Conservation (phyloP, 768 basidiomycete species). For the Daedalea quercina region DNA sequence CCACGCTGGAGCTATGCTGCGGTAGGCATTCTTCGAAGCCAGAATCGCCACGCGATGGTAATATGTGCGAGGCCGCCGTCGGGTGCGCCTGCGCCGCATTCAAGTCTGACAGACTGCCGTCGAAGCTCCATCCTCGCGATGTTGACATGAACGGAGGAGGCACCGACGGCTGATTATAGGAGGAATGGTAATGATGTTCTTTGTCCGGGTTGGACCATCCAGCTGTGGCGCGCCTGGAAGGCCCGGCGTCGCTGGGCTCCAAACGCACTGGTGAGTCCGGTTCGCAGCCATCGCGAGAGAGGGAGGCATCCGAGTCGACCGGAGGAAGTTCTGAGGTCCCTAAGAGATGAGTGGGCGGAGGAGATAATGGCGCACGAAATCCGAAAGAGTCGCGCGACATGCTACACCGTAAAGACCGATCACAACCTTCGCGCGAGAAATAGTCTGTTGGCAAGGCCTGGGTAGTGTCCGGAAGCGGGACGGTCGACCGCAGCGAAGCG, state of each 20-base stretch:
- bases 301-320: not conserved
- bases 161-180: not conserved
- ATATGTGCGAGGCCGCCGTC: slow-evolving; percentile 4
- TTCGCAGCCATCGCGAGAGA: not conserved
- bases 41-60: slow-evolving; percentile 15
- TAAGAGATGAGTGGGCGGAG: slow-evolving; percentile 13
- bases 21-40: slow-evolving; percentile 15
- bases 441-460: slow-evolving; percentile 2
- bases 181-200: not conserved
- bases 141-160: not conserved
- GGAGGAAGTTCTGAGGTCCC: slow-evolving; percentile 9
- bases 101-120: not conserved
- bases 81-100: not conserved
- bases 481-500: slow-evolving; percentile 14
- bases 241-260: not conserved
- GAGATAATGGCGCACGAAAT: slow-evolving; percentile 12
- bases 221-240: not conserved
- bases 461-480: slow-evolving; percentile 14
- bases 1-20: slow-evolving; percentile 3
- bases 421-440: slow-evolving; percentile 4
- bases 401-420: not conserved
- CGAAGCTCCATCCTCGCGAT: slow-evolving; percentile 1
- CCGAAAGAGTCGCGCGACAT: slow-evolving; percentile 11
- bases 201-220: not conserved
- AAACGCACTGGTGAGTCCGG: not conserved